Conservation (phyloP, 768 basidiomycete genomes). For the Hysterangium stoloniferum region DNA sequence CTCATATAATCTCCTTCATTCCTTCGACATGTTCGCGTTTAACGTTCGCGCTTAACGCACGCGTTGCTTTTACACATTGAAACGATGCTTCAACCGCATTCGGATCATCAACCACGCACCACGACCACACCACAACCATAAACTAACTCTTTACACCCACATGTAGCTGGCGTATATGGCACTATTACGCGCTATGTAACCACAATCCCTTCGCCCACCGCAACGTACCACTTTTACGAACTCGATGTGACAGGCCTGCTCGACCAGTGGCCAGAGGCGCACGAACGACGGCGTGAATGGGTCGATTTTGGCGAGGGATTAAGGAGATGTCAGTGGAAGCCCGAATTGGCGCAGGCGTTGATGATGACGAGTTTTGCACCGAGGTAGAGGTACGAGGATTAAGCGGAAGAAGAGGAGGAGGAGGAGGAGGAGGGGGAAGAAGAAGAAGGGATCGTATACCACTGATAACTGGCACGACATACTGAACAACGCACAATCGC, state of each 20-base stretch:
- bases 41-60: constrained; percentile 13
- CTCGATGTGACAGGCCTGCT: constrained; percentile 74
- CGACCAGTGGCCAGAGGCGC: constrained; percentile 71
- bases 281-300: constrained; percentile 79
- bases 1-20: constrained; percentile 12
- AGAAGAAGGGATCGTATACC: no score
- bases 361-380: constrained; percentile 64
- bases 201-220: constrained; percentile 69
- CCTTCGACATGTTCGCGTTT: constrained; percentile 36
- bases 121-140: background rate
- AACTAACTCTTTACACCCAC: background rate
- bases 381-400: constrained; percentile 25
- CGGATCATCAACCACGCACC: background rate
- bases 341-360: constrained; percentile 74
- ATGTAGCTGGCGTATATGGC: constrained; percentile 80
- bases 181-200: constrained; percentile 78
- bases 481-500: no score
- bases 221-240: constrained; percentile 88
- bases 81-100: background rate
- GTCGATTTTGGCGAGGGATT: constrained; percentile 81
- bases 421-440: background rate
- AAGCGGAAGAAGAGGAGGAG: background rate
- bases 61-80: background rate
- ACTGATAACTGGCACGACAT: no score
- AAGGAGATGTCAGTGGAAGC: constrained; percentile 71